Evolutionary conservation across 1,284 basidiomycete genomes (phyloP).

Genomic region (Microbotryum lychnidis-dioicae): DNA sequence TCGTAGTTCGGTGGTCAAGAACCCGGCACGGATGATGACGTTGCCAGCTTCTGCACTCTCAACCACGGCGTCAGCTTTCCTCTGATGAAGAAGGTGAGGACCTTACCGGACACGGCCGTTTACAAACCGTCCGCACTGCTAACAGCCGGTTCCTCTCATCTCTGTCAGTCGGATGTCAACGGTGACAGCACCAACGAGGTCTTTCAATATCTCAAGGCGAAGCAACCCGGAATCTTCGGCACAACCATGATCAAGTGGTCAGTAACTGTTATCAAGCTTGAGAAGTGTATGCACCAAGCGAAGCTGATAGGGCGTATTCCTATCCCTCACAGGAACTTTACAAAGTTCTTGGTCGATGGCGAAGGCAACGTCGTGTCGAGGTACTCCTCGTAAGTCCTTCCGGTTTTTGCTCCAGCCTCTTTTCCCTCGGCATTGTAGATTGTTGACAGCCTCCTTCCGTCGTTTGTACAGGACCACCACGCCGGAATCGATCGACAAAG

Average conservation of each 20-base stretch:
- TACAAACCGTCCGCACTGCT: too few relatives aligned
- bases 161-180: constrained; percentile 38
- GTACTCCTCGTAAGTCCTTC: constrained; percentile 34
- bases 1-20: constrained; percentile 43
- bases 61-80: constrained; percentile 36
- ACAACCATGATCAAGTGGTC: constrained; percentile 37
- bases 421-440: background rate
- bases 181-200: constrained; percentile 41
- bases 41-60: constrained; percentile 29
- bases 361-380: constrained; percentile 41
- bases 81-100: constrained; percentile 29
- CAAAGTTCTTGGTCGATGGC: constrained; percentile 40
- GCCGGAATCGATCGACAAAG: constrained; percentile 27
- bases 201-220: constrained; percentile 37
- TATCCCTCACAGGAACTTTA: background rate
- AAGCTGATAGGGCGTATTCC: background rate
- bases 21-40: constrained; percentile 5
- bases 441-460: background rate
- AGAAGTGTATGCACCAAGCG: constrained; percentile 24
- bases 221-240: constrained; percentile 32
- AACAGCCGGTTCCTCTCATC: too few relatives aligned
- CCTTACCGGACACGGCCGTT: too few relatives aligned
- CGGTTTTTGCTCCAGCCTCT: background rate
- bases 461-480: constrained; percentile 11
- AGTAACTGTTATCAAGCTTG: constrained; percentile 35